Base-by-base conservation (phyloP, 164 flowering plant species). In the Magnolia officinalis region DNA sequence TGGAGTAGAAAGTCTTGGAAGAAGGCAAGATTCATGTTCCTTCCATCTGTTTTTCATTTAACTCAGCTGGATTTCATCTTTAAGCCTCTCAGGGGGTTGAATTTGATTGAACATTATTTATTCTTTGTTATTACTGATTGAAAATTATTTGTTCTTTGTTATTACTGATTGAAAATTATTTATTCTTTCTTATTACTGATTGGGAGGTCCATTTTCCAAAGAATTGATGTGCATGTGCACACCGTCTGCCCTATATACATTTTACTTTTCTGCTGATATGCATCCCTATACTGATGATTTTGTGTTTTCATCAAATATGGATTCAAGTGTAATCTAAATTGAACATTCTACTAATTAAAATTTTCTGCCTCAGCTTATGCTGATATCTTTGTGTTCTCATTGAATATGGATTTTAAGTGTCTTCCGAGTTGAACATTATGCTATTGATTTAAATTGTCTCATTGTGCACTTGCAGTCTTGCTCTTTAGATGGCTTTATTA, bases 1-100 rank as follows among this genome's bases (percentile, higher is more conserved):
- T 94, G 98, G 99, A 78, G 84, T 83, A 87, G 85, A 74, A 92
- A 91, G 78, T 69, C 90, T 20, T 96, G 98, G 99, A 96, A 89
- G 81, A 96, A 94, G 93, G 99, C 78, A 73, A 83, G 83, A 13
- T 63, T 64, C 2, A 51, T 63, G 21, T 70, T 58, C 16, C 37
- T 21, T 74, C 24, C 24, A 7, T 26, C 29, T 26, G 29, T 26
- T 26, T 26, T 26, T 26, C 29, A 26, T 26, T 24, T 73, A 20
- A 49, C 21, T 52, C n/a, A 5, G 24, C 52, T 71, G n/a, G 16
- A 76, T 68, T 74, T 23, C 9, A 70, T n/a, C 70, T 10, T 23
- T 37, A 64, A 1, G 51, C 49, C 71, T 68, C 26, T 29, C 2
- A 18, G 24, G 59, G 26, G 63, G 13, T 66, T 45, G 63, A 50